Conservation (phyloP, 2,329 filamentous ascomycete species). For the Chaetomiaceae sp. region DNA sequence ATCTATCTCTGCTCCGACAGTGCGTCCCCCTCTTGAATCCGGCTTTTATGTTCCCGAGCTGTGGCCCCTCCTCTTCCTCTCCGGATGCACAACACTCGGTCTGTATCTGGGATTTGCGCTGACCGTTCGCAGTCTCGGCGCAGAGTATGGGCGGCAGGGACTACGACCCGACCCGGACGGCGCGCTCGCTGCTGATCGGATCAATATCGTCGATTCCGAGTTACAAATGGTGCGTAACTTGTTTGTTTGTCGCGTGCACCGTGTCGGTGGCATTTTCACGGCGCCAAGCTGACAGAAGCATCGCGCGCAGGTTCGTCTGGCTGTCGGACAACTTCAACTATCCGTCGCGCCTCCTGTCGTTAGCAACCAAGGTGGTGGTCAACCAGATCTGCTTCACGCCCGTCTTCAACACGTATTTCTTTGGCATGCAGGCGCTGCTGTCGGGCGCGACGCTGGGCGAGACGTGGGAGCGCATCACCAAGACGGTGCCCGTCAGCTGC, state of each 20-base stretch:
- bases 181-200: conserved; percentile 70
- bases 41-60: too few species aligned
- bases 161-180: conserved; percentile 66
- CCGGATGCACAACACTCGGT: too few species aligned
- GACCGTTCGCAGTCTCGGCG: conserved; percentile 50
- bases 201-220: conserved; percentile 67
- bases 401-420: conserved; percentile 78
- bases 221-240: conserved; percentile 66
- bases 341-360: conserved; percentile 62
- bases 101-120: too few species aligned
- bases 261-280: too few species aligned
- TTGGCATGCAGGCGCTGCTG: conserved; percentile 71
- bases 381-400: conserved; percentile 81
- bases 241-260: too few species aligned
- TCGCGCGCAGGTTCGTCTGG: conserved; percentile 74
- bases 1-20: conserved; percentile 74
- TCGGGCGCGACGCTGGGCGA: conserved; percentile 61
- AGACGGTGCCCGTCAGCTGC: conserved; percentile 72
- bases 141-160: conserved; percentile 60
- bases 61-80: too few species aligned
- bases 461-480: conserved; percentile 63
- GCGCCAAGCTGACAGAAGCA: too few species aligned
- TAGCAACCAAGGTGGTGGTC: conserved; percentile 71
- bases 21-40: conserved; percentile 2
- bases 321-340: conserved; percentile 82